Base-by-base conservation (phyloP, 176 grass and related monocot species). In the Musa itinerans region DNA sequence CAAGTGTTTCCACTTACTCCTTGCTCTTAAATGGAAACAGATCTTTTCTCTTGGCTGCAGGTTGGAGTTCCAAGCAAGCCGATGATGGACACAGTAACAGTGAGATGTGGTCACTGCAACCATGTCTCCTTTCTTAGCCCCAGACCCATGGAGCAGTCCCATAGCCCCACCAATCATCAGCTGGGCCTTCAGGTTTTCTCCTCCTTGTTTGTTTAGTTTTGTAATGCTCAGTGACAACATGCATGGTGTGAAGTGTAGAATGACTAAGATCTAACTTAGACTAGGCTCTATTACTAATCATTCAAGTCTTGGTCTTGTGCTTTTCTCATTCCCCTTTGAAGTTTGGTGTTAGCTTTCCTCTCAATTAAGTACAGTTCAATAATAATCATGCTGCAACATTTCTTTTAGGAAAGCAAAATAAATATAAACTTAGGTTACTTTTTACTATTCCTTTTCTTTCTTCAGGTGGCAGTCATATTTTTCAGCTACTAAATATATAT, bases 81-180 rank as follows among this genome's bases (percentile, higher is more conserved):
- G 71, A 78, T 91, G 55, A 93, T 89, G 94, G 88, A 93, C 63
- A 86, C 87, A 11, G 88, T 91, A 66, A 88, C 90, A 34, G 94
- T 98, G 29, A 89, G 90, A 68, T 98, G 94, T 72, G 94, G 94
- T 24, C 88, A 93, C 74, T 98, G 94, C 88, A 93, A 98, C 80
- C 90, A 84, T 72, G 86, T 93, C 72, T 98, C 88, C 53, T 97
- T 81, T 76, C 86, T 87, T 53, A 89, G 88, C 80, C 88, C 84
- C 43, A 78, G 87, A 52, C 62, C 88, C 22, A 85, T 86, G 83
- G 67, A 85, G 82, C 94, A 85, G 85, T 79, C 86, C 56, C 82
- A 91, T 59, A 89, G 86, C 52, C 78, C 90, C 3, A 65, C 78
- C 52, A 90, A 93, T 56, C 85, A 86, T 64, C 77, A 58, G 16